Base-by-base conservation (phyloP, 305 asterid species). In the Rubia peregrina region DNA sequence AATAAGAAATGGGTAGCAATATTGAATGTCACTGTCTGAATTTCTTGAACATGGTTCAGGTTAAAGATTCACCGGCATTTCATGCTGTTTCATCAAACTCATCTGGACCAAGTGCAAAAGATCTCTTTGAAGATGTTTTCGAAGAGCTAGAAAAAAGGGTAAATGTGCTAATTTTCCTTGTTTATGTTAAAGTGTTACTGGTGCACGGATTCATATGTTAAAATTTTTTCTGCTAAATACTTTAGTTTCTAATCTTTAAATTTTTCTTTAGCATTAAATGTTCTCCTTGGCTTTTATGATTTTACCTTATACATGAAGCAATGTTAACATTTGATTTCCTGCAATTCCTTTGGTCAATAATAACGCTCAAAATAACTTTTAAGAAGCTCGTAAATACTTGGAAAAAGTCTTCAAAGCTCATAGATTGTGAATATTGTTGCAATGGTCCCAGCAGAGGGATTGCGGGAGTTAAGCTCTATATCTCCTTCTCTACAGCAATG, bases 61-160 rank as follows among this genome's bases (percentile, higher is more conserved):
- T 95, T 49, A 86, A 91, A 86, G 98, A 95, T 80, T 74, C 79
- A 41, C 91, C 94, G 71, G 95, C 98, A 72, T 95, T 80, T 85
- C 43, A 83, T 75, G 90, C 96, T 73, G 92, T 95, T 46, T 83
- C 84, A 73, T 88, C 96, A 60, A 95, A 95, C 81, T 77, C 92
- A 70, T 73, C 90, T 24, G 99, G 99, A 38, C 79, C 90, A 60
- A 78, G 84, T 42, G 91, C 98, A 21, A 91, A 90, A 86, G 98
- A 87, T 61, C 85, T 95, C 63, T 95, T 89, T 69, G 91, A 88
- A 55, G 98, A 91, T 83, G 97, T 95, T 65, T 53, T 79, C 26
- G 99, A 91, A 53, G 99, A 95, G 85, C 94, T 91, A 67, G 12
- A 24, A 22, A 66, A 26, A 26, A 33, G 36, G 72, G 68, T 59